These are phyloP conservation scores for Coemansia sp. DNA, from an alignment of 371 early-diverging fungal genomes.

Conservation along the genomic window DNA sequence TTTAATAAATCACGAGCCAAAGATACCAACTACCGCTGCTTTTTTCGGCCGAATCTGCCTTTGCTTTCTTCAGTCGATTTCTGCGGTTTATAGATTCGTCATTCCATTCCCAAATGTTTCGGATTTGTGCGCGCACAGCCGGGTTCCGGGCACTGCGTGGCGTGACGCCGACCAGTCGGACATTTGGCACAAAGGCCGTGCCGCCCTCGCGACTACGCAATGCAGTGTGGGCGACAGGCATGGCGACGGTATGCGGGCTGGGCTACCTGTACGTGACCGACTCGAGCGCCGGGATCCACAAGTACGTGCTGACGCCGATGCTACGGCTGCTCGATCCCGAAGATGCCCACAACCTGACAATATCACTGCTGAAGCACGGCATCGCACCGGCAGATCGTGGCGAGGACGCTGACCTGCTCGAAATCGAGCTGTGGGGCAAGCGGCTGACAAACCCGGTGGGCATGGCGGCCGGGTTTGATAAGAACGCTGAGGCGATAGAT, in stretches of 20 bases:
- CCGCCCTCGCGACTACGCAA: conserved; percentile 27
- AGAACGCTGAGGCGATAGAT: conserved; percentile 82
- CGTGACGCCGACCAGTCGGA: background rate
- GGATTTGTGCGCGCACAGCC: conserved; percentile 4
- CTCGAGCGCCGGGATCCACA: conserved; percentile 69
- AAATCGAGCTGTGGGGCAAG: conserved; percentile 64
- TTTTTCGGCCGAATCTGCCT: no score
- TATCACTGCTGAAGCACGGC: conserved; percentile 59
- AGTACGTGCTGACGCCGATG: conserved; percentile 62
- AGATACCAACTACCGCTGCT: no score
- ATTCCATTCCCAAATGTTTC: conserved; percentile 8
- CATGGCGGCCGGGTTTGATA: conserved; percentile 86
- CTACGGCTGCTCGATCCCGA: conserved; percentile 72
- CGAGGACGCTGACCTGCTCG: conserved; percentile 54
- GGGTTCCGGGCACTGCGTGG: background rate
- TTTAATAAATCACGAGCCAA: background rate
- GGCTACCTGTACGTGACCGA: conserved; percentile 63
- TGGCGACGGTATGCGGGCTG: conserved; percentile 16
- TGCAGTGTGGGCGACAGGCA: conserved; percentile 15
- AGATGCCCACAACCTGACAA: conserved; percentile 64
- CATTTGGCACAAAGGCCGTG: conserved; percentile 27
- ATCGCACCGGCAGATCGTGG: conserved; percentile 58
- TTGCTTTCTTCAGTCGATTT: background rate
- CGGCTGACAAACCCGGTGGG: conserved; percentile 73
- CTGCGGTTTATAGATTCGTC: background rate